Percentiles rank a stretch among this genome's conserved stretches.
phyloP scores from a whole-genome alignment of 2,329 filamentous ascomycete species.

The Hypoxylon sp. region DNA sequence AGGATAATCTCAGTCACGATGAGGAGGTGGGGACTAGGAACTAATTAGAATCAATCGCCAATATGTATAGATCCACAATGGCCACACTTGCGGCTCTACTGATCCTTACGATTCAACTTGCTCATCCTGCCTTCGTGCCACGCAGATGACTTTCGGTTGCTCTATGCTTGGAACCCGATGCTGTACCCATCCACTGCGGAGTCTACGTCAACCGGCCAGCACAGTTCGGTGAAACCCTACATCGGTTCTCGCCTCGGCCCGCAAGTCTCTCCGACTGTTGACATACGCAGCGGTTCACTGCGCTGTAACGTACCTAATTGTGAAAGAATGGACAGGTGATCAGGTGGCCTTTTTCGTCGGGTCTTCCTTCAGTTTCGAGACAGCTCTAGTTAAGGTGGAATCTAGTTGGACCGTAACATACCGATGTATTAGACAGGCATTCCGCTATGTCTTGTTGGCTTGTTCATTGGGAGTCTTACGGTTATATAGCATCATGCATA shows the following conservation, averaged over 20 bases:
- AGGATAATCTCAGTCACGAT: conserved; percentile 2
- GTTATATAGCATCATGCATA: conserved; percentile 69
- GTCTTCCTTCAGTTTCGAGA: not conserved
- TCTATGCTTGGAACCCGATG: conserved; percentile 74
- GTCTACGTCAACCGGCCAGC: conserved; percentile 62
- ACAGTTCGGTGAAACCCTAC: conserved; percentile 56
- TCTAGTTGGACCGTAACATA: conserved; percentile 63
- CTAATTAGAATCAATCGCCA: not conserved
- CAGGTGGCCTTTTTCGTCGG: not conserved
- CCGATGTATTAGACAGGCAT: conserved; percentile 74
- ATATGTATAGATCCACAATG: conserved; percentile 2
- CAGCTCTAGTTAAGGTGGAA: conserved; percentile 38
- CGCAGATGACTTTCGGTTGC: conserved; percentile 69
- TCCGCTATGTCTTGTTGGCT: conserved; percentile 69
- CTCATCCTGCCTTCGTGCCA: conserved; percentile 70
- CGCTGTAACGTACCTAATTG: not conserved
- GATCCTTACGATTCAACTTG: conserved; percentile 61
- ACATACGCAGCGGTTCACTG: too few species aligned
- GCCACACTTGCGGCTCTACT: conserved; percentile 2
- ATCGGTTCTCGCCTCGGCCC: conserved; percentile 44
- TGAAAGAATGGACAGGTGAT: not conserved
- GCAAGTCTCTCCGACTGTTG: conserved; percentile 51
- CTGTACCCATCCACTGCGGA: conserved; percentile 73
- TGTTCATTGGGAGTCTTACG: conserved; percentile 71
- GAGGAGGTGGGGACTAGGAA: not conserved